A percentile compares a stretch with the other conserved stretches of the same genome.
Evolutionary conservation across 164 flowering plant species (phyloP).

Genomic region (Brasenia schreberi): DNA sequence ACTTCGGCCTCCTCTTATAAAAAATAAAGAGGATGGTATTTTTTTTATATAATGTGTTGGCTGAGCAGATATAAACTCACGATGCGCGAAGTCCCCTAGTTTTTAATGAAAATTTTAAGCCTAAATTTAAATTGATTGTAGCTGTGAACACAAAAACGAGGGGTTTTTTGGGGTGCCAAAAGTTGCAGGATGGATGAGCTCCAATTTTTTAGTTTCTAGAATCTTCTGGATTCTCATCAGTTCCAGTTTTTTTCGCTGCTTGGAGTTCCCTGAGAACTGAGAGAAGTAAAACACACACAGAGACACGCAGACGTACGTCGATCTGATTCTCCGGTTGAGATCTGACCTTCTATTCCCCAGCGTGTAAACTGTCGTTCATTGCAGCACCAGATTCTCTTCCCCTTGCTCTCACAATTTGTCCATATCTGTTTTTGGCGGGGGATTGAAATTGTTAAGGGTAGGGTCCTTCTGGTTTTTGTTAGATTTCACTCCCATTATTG

Average conservation of each 20-base stretch:
- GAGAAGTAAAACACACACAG: background rate
- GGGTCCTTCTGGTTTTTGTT: background rate
- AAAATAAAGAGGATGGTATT: no score
- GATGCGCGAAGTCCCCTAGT: no score
- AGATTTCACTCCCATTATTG: no score
- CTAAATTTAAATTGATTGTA: no score
- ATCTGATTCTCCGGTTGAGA: background rate
- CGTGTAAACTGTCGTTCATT: background rate
- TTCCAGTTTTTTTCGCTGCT: background rate
- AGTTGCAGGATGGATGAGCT: no score
- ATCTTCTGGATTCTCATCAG: background rate
- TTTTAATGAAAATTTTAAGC: no score
- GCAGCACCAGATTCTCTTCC: background rate
- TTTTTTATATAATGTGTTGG: no score
- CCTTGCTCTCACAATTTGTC: background rate
- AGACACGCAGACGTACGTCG: background rate
- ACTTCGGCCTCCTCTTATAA: no score
- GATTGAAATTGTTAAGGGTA: background rate
- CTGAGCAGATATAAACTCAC: no score
- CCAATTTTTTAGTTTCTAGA: background rate
- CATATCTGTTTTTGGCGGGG: background rate
- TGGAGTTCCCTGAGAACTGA: background rate
- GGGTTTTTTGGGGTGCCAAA: no score
- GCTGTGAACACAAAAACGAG: no score
- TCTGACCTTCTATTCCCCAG: background rate